phyloP scores from a whole-genome alignment of 805 yeast genomes.

The Ogataea trehaloabstinens region DNA sequence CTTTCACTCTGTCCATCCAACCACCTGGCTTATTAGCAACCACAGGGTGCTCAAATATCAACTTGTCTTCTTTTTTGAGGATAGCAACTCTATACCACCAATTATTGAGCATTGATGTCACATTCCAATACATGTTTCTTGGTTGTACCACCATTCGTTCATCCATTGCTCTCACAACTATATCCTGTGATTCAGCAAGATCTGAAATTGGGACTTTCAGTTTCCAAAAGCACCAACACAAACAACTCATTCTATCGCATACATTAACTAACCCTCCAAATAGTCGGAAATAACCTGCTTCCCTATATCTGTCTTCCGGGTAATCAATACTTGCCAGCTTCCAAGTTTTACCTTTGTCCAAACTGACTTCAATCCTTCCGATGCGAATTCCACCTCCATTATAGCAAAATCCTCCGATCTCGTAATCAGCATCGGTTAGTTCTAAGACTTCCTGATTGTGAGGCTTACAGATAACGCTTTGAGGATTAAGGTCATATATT shows the following conservation, averaged over 20 bases:
- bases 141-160: slow-evolving; percentile 35
- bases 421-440: slow-evolving; percentile 16
- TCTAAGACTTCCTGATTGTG: slow-evolving; percentile 26
- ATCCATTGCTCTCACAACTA: slow-evolving; percentile 36
- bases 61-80: slow-evolving; percentile 9
- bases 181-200: slow-evolving; percentile 25
- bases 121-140: slow-evolving; percentile 38
- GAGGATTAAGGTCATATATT: slow-evolving; percentile 33
- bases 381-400: slow-evolving; percentile 36
- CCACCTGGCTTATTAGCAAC: slow-evolving; percentile 29
- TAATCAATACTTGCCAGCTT: slow-evolving; percentile 28
- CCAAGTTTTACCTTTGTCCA: slow-evolving; percentile 34
- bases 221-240: slow-evolving; percentile 38
- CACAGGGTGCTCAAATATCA: slow-evolving; percentile 29
- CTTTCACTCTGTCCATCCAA: slow-evolving; percentile 37
- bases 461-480: slow-evolving; percentile 34
- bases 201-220: slow-evolving; percentile 22
- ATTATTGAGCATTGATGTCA: slow-evolving; percentile 35
- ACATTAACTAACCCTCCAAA: slow-evolving; percentile 35
- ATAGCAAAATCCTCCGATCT: slow-evolving; percentile 34
- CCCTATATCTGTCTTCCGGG: slow-evolving; percentile 33
- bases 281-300: slow-evolving; percentile 29
- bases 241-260: slow-evolving; percentile 31
- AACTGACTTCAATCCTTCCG: slow-evolving; percentile 33
- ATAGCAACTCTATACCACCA: slow-evolving; percentile 37